Conservation (phyloP, 495 filamentous ascomycete genomes). For the Penicillium canescens region DNA sequence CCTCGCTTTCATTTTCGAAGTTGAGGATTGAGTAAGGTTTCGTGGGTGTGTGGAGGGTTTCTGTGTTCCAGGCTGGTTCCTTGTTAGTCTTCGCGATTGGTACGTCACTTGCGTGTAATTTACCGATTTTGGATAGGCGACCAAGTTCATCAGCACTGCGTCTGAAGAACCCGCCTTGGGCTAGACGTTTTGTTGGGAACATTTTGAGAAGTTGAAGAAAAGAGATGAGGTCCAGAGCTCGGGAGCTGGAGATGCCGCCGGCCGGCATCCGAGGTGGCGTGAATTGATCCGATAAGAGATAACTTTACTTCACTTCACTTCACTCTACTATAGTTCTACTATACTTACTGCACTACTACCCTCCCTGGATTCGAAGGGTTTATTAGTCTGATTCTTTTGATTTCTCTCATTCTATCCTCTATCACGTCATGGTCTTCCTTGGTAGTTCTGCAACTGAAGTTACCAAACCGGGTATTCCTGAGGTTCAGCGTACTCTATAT, state of each 20-base stretch:
- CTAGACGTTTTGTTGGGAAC: constrained; percentile 51
- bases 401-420: background rate
- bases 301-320: background rate
- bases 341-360: background rate
- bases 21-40: constrained; percentile 50
- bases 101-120: constrained; percentile 6
- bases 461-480: no score
- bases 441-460: no score
- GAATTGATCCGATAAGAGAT: constrained; percentile 3
- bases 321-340: background rate
- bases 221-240: background rate
- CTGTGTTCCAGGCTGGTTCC: constrained; percentile 48
- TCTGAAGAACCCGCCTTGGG: constrained; percentile 56
- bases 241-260: background rate
- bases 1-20: constrained; percentile 62
- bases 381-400: background rate
- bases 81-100: constrained; percentile 6
- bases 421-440: background rate
- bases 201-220: constrained; percentile 24
- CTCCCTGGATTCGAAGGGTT: no score
- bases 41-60: constrained; percentile 48
- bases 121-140: constrained; percentile 59
- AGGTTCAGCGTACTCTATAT: no score
- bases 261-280: constrained; percentile 10
- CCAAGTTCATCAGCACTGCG: constrained; percentile 66